Base-by-base conservation (phyloP, 768 basidiomycete genomes). In the Steccherinum ochraceum region DNA sequence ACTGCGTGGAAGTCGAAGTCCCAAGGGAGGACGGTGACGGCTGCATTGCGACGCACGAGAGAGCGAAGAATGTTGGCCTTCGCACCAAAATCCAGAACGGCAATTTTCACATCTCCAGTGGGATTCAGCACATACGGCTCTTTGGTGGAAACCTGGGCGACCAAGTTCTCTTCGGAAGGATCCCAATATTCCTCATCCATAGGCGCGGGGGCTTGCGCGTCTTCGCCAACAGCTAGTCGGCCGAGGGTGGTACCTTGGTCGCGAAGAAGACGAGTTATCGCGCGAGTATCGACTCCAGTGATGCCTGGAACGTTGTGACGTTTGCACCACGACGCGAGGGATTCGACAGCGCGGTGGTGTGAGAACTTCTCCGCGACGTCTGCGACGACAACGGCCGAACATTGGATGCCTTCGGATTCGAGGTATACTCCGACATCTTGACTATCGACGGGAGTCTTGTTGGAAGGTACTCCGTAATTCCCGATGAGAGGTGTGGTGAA, bases 401-500 rank as follows among this genome's bases (percentile, higher is more conserved):
- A 97, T 64, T 98, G 93, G 35, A 99, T 86, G 53, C 81, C 79
- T 54, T 83, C 71, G 0, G 92, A 94, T 67, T 99, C 96, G 59
- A 98, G 84, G 46, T 89, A 71, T 24, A 93, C 86, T 20, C 93
- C 93, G 24, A 92, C 88, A 54, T 93, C 87, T 48, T 79, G 77
- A 16, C 75, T 76, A 64, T 96, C 79, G 35, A 77, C 69, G 4
- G 89, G 83, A 1, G 86, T 75, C 13, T 72, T 74, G 68, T 99
- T 98, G 26, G 64, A 60, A 4, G 96, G 96, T 7, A 99, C 93
- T 49, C 96, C 96, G 63, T 99, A 99, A 69, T 99, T 99, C 39
- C 96, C 96, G 57, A 99, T 96, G 69, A 99, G 81, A 10, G 96
- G 96, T 0, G 94, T 88, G 41, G 96, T 99, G 73, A 99, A 99